Evolutionary conservation across 345 rosid species (phyloP), one percentile per base, ranked within the genome.

Genomic region (Carallia pectinifolia): DNA sequence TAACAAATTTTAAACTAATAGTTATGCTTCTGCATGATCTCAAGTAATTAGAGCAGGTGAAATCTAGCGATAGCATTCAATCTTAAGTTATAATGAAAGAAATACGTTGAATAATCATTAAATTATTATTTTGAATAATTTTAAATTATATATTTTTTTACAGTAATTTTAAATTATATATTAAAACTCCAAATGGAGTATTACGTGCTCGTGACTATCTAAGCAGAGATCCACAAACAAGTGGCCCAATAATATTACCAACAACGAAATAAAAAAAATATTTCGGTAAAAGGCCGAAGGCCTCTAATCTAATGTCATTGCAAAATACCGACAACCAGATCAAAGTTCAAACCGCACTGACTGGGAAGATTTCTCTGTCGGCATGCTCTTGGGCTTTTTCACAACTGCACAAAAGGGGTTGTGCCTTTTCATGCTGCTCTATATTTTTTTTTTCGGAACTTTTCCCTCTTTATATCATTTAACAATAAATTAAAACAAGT

Each of bases 361-460:
- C 71, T 30, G 8, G 18, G 9, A 16, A 61, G 56, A 75, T 60
- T 81, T 65, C 53, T 27, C 30, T 77, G 81, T 78, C 81, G 80
- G 80, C 54, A 66, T 61, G 58, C 76, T 47, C 55, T 64, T 50
- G 61, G 74, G 52, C 69, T 73, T 65, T 44, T 71, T 59, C 29
- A 30, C 40, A 47, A 10, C 65, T 66, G 9, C 3, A 58, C 60
- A 58, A 70, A 72, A 70, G 80, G 64, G 23, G 0, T 69, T 64
- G 78, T 67, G 64, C 64, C 84, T 78, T 73, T 78, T 68, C 65
- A 77, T 70, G 78, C 39, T 5, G 7, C 27, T 0, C 10, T 30
- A 39, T 58, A 66, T 58, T 3, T 10, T 44, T 44, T 44, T 38
- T 38, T 38, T 23, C 23, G 23, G 23, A n/a, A 53, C 8, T 0